phyloP scores from a whole-genome alignment of 371 early-diverging fungal species.

The Vairimorpha ceranae region DNA sequence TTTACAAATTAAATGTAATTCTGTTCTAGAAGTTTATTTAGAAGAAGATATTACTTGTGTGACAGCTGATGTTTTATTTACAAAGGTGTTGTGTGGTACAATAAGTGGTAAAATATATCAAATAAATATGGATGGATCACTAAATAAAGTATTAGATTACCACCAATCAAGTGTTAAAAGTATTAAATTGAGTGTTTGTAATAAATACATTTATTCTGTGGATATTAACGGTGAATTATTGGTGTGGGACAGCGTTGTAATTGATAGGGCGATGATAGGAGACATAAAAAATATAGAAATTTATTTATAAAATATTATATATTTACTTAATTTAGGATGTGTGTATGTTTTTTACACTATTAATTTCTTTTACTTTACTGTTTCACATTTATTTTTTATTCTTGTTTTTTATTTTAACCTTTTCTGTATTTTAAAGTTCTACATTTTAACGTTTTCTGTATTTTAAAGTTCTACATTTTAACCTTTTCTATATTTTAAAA shows the following conservation, averaged over 20 bases:
- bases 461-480: too few relatives aligned
- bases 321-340: too few relatives aligned
- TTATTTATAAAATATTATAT: background rate
- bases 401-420: too few relatives aligned
- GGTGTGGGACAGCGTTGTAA: conserved; percentile 35
- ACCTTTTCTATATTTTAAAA: too few relatives aligned
- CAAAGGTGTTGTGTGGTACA: conserved; percentile 28
- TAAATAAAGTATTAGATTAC: conserved; percentile 10
- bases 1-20: background rate
- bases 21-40: conserved; percentile 14
- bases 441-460: too few relatives aligned
- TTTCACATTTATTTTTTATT: too few relatives aligned
- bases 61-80: conserved; percentile 20
- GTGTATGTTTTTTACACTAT: too few relatives aligned
- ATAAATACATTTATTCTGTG: conserved; percentile 24
- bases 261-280: conserved; percentile 8
- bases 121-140: background rate
- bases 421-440: too few relatives aligned
- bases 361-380: too few relatives aligned
- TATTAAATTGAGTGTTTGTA: conserved; percentile 27
- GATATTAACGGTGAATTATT: conserved; percentile 8
- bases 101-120: conserved; percentile 15
- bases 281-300: conserved; percentile 3
- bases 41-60: conserved; percentile 35
- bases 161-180: conserved; percentile 9